Conservation (phyloP, 2,329 filamentous ascomycete species). For the Nemania diffusa region DNA sequence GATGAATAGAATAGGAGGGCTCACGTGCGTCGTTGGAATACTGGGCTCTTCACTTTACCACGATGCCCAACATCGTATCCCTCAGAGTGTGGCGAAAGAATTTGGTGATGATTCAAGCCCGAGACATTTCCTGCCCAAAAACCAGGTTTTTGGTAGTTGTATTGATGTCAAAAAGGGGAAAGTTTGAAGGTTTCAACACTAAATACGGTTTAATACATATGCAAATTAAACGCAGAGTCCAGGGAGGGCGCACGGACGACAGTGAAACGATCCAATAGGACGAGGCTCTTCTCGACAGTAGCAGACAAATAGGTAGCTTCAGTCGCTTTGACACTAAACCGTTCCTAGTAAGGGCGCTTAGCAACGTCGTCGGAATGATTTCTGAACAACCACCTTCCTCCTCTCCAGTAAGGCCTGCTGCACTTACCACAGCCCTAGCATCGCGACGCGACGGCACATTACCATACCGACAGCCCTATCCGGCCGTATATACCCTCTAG, state of each 20-base stretch:
- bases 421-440: constrained; percentile 29
- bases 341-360: constrained; percentile 36
- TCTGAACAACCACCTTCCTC: constrained; percentile 37
- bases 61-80: background rate
- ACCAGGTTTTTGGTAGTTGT: background rate
- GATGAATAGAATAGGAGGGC: background rate
- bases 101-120: background rate
- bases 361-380: constrained; percentile 38
- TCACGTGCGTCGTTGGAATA: background rate
- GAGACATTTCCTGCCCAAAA: background rate
- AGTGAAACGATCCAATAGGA: constrained; percentile 16
- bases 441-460: constrained; percentile 33
- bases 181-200: background rate
- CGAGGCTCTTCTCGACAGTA: constrained; percentile 10
- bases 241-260: constrained; percentile 3
- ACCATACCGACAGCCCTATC: constrained; percentile 13
- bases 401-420: constrained; percentile 29
- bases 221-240: no score
- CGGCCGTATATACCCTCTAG: constrained; percentile 5
- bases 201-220: background rate
- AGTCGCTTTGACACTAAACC: constrained; percentile 31
- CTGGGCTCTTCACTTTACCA: background rate
- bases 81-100: background rate
- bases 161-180: background rate
- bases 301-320: constrained; percentile 11